Base-by-base conservation (phyloP, 371 early-diverging fungal species). In the Saksenaea oblongispora region DNA sequence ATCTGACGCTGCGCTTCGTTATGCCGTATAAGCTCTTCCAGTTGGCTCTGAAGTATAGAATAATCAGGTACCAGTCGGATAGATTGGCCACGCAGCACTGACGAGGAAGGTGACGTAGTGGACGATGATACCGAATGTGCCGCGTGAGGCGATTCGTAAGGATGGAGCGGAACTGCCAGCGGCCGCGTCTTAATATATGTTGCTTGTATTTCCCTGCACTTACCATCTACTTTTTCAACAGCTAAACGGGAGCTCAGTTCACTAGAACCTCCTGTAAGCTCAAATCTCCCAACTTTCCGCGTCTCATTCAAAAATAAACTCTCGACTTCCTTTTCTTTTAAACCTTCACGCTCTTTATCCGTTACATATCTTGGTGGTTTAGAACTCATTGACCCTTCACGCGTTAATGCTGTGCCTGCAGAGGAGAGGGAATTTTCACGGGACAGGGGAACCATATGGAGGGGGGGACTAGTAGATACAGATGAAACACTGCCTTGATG, bases 351-450 rank as follows among this genome's bases (percentile, higher is more conserved):
- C 1, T 47, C 51, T 47, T 22, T 47, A 10, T 47, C 51, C 22
- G 22, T 22, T 7, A 47, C 17, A 22, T 47, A 47, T 47, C 24
- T 47, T 47, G 51, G 51, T 18, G 65, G 59, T 56, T 71, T 72
- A 31, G 58, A 61, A 41, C 34, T 61, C 36, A 53, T 71, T 14
- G 73, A 70, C 9, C 57, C 61, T 34, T 70, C 66, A 3, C 70
- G 62, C 18, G 66, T 56, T 31, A 61, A 37, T 24, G 70, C 61
- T 3, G 69, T 56, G 27, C 70, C 51, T 24, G 51, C 59, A 36
- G 75, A 75, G 26, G 81, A 81, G 54, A 47, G 1, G 3, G 73
- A 73, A 15, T 73, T 71, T 24, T 81, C 81, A 31, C 81, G 64
- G n/a, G 81, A 76, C 11, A 81, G 67, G 22, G 51, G 51, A 17